Evolutionary conservation across 140 eudicot genomes (phyloP).

Genomic region (Stevia rebaudiana): DNA sequence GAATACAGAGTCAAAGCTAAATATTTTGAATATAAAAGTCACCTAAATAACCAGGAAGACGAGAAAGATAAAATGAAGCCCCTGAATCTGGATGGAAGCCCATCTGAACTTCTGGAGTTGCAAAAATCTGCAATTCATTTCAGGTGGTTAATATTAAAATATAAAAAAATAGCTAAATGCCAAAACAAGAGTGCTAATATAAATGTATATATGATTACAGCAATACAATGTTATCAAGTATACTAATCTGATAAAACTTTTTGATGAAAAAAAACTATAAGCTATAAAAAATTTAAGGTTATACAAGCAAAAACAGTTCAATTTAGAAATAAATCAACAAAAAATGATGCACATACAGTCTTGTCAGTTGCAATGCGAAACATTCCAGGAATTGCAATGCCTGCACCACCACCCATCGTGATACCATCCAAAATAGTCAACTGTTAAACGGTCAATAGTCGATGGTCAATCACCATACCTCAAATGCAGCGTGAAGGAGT

Average conservation of each 20-base stretch:
- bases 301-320: constrained; percentile 1
- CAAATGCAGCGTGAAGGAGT: constrained; percentile 1
- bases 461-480: constrained; percentile 15
- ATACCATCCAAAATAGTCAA: constrained; percentile 83
- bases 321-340: constrained; percentile 8
- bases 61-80: constrained; percentile 92
- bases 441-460: constrained; percentile 33
- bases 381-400: constrained; percentile 79
- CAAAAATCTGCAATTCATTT: constrained; percentile 55
- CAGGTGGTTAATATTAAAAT: not conserved
- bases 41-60: constrained; percentile 96
- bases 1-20: not conserved
- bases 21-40: constrained; percentile 7
- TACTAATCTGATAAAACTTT: not conserved
- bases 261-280: not conserved
- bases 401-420: constrained; percentile 94
- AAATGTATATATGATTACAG: not conserved
- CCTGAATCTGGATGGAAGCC: constrained; percentile 99
- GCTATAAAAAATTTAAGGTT: not conserved
- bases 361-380: constrained; percentile 80
- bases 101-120: constrained; percentile 70
- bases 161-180: no score
- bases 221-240: not conserved
- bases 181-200: no score
- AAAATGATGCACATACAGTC: constrained; percentile 52